phyloP scores from a whole-genome alignment of 139 green algal genomes.

The Chlamydomonas asymmetrica region DNA sequence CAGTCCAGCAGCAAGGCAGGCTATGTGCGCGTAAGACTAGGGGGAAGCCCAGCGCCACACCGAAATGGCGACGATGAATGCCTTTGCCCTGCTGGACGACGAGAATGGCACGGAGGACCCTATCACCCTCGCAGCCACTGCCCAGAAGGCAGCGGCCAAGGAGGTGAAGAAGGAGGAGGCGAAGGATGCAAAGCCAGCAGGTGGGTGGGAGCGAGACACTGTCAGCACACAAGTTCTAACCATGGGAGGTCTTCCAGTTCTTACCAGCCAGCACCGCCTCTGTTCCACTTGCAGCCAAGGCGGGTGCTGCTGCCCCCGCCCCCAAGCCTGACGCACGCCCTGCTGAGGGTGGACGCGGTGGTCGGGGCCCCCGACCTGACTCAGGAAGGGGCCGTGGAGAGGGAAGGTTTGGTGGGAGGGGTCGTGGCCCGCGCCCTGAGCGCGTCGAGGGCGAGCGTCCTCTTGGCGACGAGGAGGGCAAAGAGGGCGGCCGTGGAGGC shows the following conservation, averaged over 20 bases:
- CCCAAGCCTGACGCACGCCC: conserved; percentile 27
- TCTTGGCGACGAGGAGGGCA: conserved; percentile 10
- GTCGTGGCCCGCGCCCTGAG: background rate
- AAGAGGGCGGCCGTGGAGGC: conserved; percentile 21
- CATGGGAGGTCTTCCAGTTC: background rate
- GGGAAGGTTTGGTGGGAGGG: conserved; percentile 22
- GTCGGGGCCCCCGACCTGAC: conserved; percentile 16
- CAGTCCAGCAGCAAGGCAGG: too few relatives aligned
- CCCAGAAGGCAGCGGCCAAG: conserved; percentile 30
- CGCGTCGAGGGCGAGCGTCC: conserved; percentile 12
- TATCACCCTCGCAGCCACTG: conserved; percentile 31
- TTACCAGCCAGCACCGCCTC: background rate
- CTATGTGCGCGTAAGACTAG: too few relatives aligned
- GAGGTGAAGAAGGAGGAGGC: conserved; percentile 30
- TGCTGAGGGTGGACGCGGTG: conserved; percentile 31
- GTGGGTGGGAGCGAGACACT: conserved; percentile 6
- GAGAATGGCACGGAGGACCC: conserved; percentile 44
- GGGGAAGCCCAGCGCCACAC: too few relatives aligned
- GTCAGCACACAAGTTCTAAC: background rate
- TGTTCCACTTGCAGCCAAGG: conserved; percentile 13
- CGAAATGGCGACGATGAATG: too few relatives aligned
- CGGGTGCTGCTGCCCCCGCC: conserved; percentile 11
- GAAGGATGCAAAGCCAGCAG: conserved; percentile 10
- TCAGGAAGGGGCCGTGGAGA: conserved; percentile 21
- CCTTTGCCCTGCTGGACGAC: conserved; percentile 42